These are phyloP conservation scores for Hericium coralloides DNA, from an alignment of 768 basidiomycete genomes.

Conservation along the genomic window DNA sequence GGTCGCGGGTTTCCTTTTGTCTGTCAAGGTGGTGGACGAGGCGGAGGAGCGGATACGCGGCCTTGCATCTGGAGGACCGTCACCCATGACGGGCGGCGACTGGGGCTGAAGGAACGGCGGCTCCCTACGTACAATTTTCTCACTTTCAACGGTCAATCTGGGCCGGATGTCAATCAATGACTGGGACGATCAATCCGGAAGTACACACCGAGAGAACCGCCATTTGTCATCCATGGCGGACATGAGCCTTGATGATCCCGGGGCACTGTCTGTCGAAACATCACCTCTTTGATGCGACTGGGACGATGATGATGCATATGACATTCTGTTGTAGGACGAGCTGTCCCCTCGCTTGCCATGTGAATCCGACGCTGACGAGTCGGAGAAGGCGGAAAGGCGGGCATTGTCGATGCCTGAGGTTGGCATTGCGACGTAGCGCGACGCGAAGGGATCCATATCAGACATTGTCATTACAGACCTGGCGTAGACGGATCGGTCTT, in stretches of 20 bases:
- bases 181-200: not conserved
- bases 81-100: not conserved
- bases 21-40: conserved; percentile 10
- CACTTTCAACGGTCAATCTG: conserved; percentile 11
- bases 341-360: conserved; percentile 29
- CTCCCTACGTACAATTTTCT: conserved; percentile 7
- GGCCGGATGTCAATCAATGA: not conserved
- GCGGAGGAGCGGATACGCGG: conserved; percentile 7
- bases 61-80: not conserved
- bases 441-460: conserved; percentile 58
- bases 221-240: not conserved
- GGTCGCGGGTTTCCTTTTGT: not conserved
- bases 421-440: conserved; percentile 30
- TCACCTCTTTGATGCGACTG: conserved; percentile 31
- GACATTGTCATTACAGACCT: conserved; percentile 53
- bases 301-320: conserved; percentile 52
- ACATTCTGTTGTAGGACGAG: conserved; percentile 34
- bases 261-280: conserved; percentile 8
- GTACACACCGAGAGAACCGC: conserved; percentile 9
- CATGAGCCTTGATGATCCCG: conserved; percentile 7
- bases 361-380: conserved; percentile 38
- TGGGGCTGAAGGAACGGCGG: not conserved
- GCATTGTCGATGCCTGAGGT: conserved; percentile 33
- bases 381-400: conserved; percentile 46
- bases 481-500: conserved; percentile 23